These are phyloP conservation scores for Apiospora aurea DNA, from an alignment of 2,329 filamentous ascomycete genomes.

Conservation along the genomic window DNA sequence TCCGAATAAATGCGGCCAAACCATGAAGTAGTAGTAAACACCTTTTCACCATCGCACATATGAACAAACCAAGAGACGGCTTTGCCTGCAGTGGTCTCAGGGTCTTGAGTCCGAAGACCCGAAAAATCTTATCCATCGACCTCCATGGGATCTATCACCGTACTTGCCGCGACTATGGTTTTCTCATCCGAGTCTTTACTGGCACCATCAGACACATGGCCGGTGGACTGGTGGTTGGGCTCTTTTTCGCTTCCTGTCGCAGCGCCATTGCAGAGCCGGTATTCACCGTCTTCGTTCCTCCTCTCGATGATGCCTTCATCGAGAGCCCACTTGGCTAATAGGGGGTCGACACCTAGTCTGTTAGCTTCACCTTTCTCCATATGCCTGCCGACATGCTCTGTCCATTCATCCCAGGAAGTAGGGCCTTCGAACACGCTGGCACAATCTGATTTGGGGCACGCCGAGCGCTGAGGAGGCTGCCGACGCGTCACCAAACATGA, in stretches of 20 bases:
- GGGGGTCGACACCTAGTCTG: slow-evolving; percentile 62
- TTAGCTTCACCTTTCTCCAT: slow-evolving; percentile 77
- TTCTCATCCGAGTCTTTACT: slow-evolving; percentile 40
- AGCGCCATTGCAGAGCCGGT: slow-evolving; percentile 57
- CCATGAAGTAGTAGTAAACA: slow-evolving; percentile 17
- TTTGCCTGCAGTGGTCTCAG: slow-evolving; percentile 22
- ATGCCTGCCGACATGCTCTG: slow-evolving; percentile 90
- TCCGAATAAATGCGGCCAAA: slow-evolving; percentile 20
- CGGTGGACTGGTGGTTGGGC: slow-evolving; percentile 34
- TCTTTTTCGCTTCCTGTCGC: slow-evolving; percentile 42
- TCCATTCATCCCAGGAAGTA: slow-evolving; percentile 86
- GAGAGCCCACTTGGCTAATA: slow-evolving; percentile 68
- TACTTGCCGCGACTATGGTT: slow-evolving; percentile 45
- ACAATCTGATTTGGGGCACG: slow-evolving; percentile 77
- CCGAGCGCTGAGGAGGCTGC: slow-evolving; percentile 72
- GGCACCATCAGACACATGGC: slow-evolving; percentile 41
- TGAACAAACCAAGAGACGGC: slow-evolving; percentile 17
- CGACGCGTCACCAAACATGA: slow-evolving; percentile 77
- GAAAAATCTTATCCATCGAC: slow-evolving; percentile 39
- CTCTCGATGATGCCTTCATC: slow-evolving; percentile 69
- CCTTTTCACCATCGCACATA: slow-evolving; percentile 21
- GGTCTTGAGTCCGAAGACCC: background rate
- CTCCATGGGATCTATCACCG: slow-evolving; percentile 45
- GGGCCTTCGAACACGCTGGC: slow-evolving; percentile 72
- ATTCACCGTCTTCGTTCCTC: slow-evolving; percentile 60